Evolutionary conservation across 2,329 filamentous ascomycete species (phyloP).

Genomic region (Dothideomycetes sp.): DNA sequence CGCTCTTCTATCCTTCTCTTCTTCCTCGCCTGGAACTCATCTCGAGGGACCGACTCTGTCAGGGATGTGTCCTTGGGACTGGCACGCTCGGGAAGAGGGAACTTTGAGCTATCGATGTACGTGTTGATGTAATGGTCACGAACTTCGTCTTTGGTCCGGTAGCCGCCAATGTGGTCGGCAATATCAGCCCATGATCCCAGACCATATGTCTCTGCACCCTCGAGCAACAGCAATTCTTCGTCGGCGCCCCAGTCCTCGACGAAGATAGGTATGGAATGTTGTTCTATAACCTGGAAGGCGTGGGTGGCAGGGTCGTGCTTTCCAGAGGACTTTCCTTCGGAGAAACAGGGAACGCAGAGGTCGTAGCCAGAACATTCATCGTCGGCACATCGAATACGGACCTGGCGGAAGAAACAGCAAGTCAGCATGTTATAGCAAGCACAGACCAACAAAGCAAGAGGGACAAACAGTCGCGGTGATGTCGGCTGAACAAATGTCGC

Average conservation of each 20-base stretch:
- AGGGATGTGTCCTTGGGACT: slow-evolving; percentile 72
- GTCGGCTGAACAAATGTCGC: slow-evolving; percentile 91
- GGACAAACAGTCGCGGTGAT: slow-evolving; percentile 84
- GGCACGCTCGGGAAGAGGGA: slow-evolving; percentile 79
- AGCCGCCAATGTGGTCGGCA: slow-evolving; percentile 94
- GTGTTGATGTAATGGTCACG: slow-evolving; percentile 86
- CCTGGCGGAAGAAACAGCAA: slow-evolving; percentile 42
- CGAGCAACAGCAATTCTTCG: slow-evolving; percentile 84
- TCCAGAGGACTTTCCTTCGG: slow-evolving; percentile 68
- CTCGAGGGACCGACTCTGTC: slow-evolving; percentile 71
- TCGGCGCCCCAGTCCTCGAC: slow-evolving; percentile 93
- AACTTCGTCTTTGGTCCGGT: slow-evolving; percentile 88
- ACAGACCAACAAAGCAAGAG: slow-evolving; percentile 6
- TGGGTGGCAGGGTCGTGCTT: slow-evolving; percentile 82
- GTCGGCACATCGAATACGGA: slow-evolving; percentile 88
- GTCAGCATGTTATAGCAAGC: slow-evolving; percentile 8
- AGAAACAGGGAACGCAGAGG: slow-evolving; percentile 91
- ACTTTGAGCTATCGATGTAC: slow-evolving; percentile 73
- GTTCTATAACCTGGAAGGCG: slow-evolving; percentile 87
- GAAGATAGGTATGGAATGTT: slow-evolving; percentile 96
- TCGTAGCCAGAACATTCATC: slow-evolving; percentile 85
- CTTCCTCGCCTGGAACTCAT: slow-evolving; percentile 87
- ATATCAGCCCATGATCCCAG: slow-evolving; percentile 97
- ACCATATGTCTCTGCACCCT: slow-evolving; percentile 93
- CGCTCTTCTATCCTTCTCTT: slow-evolving; percentile 88